Base-by-base conservation (phyloP, 2,329 filamentous ascomycete genomes). In the Trichoderma afroharzianum region DNA sequence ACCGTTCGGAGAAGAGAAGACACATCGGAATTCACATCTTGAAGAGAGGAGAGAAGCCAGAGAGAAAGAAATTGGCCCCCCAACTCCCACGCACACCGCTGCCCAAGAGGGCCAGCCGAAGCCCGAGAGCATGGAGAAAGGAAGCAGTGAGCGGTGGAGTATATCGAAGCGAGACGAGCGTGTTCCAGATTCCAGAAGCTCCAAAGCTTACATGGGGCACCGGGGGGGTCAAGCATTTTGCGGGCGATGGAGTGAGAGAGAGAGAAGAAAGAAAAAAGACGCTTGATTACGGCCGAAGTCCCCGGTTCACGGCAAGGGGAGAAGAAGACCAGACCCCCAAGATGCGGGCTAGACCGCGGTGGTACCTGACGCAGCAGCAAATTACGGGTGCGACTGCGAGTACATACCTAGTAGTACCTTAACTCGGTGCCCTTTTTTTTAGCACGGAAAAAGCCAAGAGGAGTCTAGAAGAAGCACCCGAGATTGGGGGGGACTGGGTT, bases 111-210 rank as follows among this genome's bases (percentile, higher is more conserved):
- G 36, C 36, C 36, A 39, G 36, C 36, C 36, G 36, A 18, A 39
- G 36, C 36, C 36, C 36, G 36, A 63, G n/a, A 47, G 14, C 26
- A 6, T 14, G 33, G 61, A 39, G 24, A n/a, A 47, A n/a, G 55
- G 26, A 57, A 57, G 53, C 24, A 53, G 21, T 14, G n/a, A 57
- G 8, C n/a, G 6, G 39, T 39, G 39, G 39, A 67, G 50, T 30
- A 6, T 30, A 18, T 50, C 6, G 28, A 39, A 57, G 18, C 33
- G 63, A 57, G 50, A 32, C 30, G 21, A 55, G 32, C n/a, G 14
- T 30, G 26, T 67, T 57, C 63, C 63, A 57, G 63, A 67, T 67
- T 67, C 63, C 50, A 67, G 63, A 67, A 57, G 21, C 55, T 58
- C 18, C n/a, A 32, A 39, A 39, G 55, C 15, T 11, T n/a, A n/a